Evolutionary conservation across 2,329 filamentous ascomycete genomes (phyloP).

Genomic region (Hypoxylon sp.): DNA sequence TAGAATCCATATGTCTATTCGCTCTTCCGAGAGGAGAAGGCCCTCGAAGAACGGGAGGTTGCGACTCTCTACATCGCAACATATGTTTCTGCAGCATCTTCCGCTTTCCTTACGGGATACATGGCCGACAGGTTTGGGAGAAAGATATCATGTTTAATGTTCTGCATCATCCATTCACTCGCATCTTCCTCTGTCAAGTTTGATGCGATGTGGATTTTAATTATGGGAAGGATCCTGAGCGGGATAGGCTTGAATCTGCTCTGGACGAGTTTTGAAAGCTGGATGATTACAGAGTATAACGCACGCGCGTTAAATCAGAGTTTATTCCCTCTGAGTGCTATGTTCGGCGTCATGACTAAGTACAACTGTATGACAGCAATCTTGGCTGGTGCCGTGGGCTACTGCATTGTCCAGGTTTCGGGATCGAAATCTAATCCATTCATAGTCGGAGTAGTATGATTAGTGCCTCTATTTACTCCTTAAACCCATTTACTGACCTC

Average conservation of each 20-base stretch:
- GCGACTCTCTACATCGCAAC: constrained; percentile 61
- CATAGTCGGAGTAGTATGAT: constrained; percentile 58
- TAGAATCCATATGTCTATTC: constrained; percentile 54
- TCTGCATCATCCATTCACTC: constrained; percentile 67
- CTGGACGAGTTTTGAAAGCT: constrained; percentile 73
- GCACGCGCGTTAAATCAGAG: constrained; percentile 59
- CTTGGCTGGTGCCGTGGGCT: constrained; percentile 63
- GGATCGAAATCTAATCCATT: constrained; percentile 66
- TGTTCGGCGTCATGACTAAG: constrained; percentile 67
- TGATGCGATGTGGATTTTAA: constrained; percentile 59
- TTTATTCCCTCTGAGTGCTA: constrained; percentile 59
- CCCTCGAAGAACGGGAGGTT: constrained; percentile 52
- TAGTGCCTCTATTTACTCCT: not conserved
- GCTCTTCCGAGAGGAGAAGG: constrained; percentile 53
- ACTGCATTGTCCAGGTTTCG: constrained; percentile 62
- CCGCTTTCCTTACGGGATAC: constrained; percentile 63
- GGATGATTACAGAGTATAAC: constrained; percentile 72
- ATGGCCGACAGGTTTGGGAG: constrained; percentile 67
- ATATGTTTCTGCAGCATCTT: constrained; percentile 62
- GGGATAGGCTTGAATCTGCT: constrained; percentile 70
- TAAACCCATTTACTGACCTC: constrained; percentile 1
- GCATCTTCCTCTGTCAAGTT: constrained; percentile 66
- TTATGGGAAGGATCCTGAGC: constrained; percentile 67
- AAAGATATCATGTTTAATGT: constrained; percentile 66
- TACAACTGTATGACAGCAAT: constrained; percentile 69